Evolutionary conservation across 2,329 filamentous ascomycete genomes (phyloP), one percentile per base, ranked within the genome.

Genomic region (Ophiostoma quercus): DNA sequence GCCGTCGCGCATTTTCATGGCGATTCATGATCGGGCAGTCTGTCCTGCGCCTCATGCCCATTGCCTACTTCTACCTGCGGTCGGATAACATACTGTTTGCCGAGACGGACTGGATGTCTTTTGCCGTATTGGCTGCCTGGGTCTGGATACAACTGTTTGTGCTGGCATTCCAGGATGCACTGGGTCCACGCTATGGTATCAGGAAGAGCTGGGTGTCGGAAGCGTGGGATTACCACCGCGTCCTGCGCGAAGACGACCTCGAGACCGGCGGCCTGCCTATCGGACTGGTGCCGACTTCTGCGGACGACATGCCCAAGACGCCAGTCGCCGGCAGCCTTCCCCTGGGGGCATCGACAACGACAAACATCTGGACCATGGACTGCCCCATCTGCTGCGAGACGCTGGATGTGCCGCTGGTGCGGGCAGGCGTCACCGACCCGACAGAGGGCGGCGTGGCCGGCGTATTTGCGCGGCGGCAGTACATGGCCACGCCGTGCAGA

Each of bases 401-500:
- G 65, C 88, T 99, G 22, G 92, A 97, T 77, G 92, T 98, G 1
- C 92, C 93, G 0, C 89, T 98, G 29, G 81, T 97, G 41, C 84
- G 84, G 67, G 83, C 85, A 0, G 85, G 84, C 11, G 83, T 83
- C 57, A 83, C 84, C 62, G 84, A 85, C 11, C 78, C 79, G 0
- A 73, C 80, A 3, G 78, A 77, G 0, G 83, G 83, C 63, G 85
- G 86, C 41, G 84, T 88, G 71, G 82, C 87, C 0, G 89, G 89
- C 39, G 86, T 97, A 69, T 83, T 98, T 74, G 91, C 91, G 41
- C 84, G 94, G 72, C 86, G 94, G 67, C 84, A 87, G 74, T 98
- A 98, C 80, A 99, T 99, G 95, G 92, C 98, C 29, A 99, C 95
- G 70, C 95, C 95, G 66, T 99, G 95, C 79, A 84, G 94, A 69